phyloP scores from a whole-genome alignment of 1,139 yeast genomes.

The Scheffersomyces quercinus region DNA sequence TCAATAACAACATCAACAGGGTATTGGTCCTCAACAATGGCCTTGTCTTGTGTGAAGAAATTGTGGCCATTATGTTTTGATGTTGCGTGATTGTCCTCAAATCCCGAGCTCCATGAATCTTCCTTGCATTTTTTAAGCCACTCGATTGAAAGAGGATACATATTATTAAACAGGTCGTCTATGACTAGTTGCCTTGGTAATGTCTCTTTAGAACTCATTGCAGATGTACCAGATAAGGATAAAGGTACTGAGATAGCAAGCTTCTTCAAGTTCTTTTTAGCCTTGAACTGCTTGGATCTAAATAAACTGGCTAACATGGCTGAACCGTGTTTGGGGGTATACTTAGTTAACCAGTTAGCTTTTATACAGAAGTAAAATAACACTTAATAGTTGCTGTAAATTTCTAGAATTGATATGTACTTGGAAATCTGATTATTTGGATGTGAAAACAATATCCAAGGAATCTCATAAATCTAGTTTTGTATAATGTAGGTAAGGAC shows the following conservation, averaged over 20 bases:
- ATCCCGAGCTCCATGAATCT: background rate
- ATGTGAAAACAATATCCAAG: no score
- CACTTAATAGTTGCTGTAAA: background rate
- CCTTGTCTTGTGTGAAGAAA: background rate
- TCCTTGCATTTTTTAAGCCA: slow-evolving; percentile 15
- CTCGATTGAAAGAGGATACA: slow-evolving; percentile 13
- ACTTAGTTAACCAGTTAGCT: background rate
- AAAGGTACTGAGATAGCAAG: slow-evolving; percentile 32
- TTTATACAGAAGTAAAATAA: background rate
- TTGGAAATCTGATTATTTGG: no score
- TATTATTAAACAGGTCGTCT: background rate
- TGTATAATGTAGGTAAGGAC: no score
- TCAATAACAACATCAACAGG: slow-evolving; percentile 10
- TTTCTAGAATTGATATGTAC: background rate
- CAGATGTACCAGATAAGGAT: slow-evolving; percentile 6
- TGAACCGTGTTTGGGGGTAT: no score
- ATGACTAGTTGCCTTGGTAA: background rate
- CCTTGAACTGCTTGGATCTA: slow-evolving; percentile 27
- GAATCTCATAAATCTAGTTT: no score
- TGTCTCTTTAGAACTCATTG: background rate
- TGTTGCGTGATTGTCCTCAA: background rate
- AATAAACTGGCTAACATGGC: slow-evolving; percentile 31
- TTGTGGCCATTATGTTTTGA: background rate
- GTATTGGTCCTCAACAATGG: background rate
- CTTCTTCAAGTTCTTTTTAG: slow-evolving; percentile 30